Percentiles rank a stretch among this genome's conserved stretches.
Conservation (phyloP, 352 stramenopile species). For the Blastocystis sp. region DNA sequence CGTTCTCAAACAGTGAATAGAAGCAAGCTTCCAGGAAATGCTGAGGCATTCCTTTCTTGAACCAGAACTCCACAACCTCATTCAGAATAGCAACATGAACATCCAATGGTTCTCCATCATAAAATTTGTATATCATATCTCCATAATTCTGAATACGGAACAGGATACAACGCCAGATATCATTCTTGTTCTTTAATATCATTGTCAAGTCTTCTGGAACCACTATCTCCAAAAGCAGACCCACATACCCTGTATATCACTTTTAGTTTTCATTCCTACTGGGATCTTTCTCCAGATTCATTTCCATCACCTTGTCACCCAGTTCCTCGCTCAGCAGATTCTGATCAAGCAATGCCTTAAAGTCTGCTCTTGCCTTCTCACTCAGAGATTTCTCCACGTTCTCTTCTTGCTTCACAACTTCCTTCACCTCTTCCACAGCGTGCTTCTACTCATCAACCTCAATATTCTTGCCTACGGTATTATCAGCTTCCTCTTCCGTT, state of each 20-base stretch:
- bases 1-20: conserved; percentile 41
- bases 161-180: background rate
- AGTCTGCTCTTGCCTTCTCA: background rate
- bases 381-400: background rate
- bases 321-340: conserved; percentile 25
- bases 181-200: background rate
- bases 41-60: background rate
- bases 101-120: background rate
- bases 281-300: background rate
- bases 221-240: conserved; percentile 5
- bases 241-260: background rate
- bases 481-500: background rate
- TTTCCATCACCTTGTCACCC: background rate
- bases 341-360: background rate
- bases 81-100: conserved; percentile 21
- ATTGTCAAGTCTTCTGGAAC: background rate
- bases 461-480: background rate
- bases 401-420: background rate
- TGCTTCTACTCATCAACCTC: background rate
- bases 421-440: background rate
- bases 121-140: background rate
- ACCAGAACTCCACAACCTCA: conserved; percentile 25
- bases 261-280: background rate
- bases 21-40: conserved; percentile 18
- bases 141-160: conserved; percentile 8